These are phyloP conservation scores for Warburgia ugandensis DNA, from an alignment of 164 flowering plant genomes.

Conservation along the genomic window DNA sequence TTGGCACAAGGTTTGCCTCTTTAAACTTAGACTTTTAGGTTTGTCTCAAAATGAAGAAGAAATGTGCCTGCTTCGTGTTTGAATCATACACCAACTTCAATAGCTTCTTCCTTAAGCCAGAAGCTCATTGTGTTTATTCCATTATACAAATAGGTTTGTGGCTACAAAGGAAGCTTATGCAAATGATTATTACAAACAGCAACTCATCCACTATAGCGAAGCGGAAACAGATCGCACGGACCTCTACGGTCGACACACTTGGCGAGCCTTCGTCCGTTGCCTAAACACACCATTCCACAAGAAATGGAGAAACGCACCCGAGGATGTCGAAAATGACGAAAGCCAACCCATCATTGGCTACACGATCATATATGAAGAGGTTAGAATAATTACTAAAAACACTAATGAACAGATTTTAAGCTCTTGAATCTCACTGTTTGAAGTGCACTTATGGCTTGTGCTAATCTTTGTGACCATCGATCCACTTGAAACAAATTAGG, in stretches of 20 bases:
- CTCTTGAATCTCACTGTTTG: no score
- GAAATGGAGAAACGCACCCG: conserved; percentile 15
- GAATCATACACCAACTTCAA: no score
- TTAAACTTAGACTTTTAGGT: no score
- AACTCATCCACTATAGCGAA: conserved; percentile 21
- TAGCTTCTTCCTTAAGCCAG: background rate
- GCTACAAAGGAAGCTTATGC: conserved; percentile 28
- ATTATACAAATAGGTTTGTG: conserved; percentile 11
- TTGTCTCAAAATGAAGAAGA: no score
- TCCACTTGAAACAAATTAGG: background rate
- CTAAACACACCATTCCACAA: conserved; percentile 24
- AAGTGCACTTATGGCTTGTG: no score
- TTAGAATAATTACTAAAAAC: no score
- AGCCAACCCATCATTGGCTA: conserved; percentile 18
- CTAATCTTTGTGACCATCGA: no score
- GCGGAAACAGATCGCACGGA: conserved; percentile 23
- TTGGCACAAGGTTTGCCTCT: conserved; percentile 23
- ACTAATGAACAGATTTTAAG: no score
- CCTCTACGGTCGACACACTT: conserved; percentile 17
- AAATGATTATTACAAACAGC: conserved; percentile 26
- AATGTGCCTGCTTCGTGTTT: no score
- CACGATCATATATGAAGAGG: conserved; percentile 14
- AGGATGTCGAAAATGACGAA: conserved; percentile 14
- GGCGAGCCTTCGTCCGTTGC: conserved; percentile 26
- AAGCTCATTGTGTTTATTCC: background rate